Evolutionary conservation across 2,329 filamentous ascomycete species (phyloP).

Genomic region (Pseudocercospora fijiensis): DNA sequence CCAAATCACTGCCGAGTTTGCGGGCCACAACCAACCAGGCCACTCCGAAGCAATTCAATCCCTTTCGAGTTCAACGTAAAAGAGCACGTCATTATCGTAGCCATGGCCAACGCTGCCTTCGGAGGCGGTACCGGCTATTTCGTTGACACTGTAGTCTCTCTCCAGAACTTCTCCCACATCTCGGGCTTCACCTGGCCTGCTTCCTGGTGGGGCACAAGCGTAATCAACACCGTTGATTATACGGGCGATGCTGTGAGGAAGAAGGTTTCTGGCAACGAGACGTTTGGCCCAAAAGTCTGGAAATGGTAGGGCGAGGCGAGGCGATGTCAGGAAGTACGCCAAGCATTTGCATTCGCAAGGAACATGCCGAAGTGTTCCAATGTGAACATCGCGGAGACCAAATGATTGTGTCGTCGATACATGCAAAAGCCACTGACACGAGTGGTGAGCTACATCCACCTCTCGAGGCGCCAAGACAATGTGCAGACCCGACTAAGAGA

Average conservation of each 20-base stretch:
- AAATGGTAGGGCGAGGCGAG: conserved; percentile 26
- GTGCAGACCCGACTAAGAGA: neutral
- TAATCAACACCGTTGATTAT: conserved; percentile 23
- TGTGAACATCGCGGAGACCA: neutral
- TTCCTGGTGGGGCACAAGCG: conserved; percentile 62
- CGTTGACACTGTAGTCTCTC: conserved; percentile 30
- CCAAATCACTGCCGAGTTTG: conserved; percentile 23
- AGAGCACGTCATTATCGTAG: conserved; percentile 33
- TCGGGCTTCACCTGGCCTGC: conserved; percentile 65
- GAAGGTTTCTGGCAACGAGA: conserved; percentile 60
- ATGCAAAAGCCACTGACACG: neutral
- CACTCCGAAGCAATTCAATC: conserved; percentile 19
- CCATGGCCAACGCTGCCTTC: conserved; percentile 54
- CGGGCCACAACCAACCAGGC: conserved; percentile 19
- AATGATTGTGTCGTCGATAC: neutral
- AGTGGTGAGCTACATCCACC: neutral
- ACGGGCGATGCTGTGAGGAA: conserved; percentile 21
- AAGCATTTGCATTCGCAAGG: neutral
- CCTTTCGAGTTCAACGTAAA: conserved; percentile 44
- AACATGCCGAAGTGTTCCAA: neutral
- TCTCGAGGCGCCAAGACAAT: neutral
- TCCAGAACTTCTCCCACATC: conserved; percentile 74
- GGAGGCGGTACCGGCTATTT: conserved; percentile 30
- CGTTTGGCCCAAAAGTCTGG: conserved; percentile 59
- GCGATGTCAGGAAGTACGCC: neutral